phyloP scores from a whole-genome alignment of 352 stramenopile species.

The Phytophthora pistaciae region DNA sequence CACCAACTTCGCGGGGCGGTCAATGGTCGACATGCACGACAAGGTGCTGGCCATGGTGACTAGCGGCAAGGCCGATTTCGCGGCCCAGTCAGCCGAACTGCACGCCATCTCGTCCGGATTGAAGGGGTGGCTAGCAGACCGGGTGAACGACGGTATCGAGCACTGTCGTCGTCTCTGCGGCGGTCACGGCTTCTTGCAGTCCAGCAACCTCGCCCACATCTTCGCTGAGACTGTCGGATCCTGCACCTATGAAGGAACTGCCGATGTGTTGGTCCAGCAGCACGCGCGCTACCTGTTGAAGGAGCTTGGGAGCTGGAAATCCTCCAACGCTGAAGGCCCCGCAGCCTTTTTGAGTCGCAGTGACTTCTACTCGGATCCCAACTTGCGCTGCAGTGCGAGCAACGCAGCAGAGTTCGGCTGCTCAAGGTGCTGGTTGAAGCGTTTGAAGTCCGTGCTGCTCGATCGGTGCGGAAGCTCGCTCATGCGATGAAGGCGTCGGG shows the following conservation, averaged over 20 bases:
- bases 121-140: slow-evolving; percentile 26
- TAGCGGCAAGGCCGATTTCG: slow-evolving; percentile 8
- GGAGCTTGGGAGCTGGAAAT: slow-evolving; percentile 12
- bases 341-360: slow-evolving; percentile 38
- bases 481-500: slow-evolving; percentile 44
- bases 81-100: slow-evolving; percentile 13
- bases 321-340: not conserved
- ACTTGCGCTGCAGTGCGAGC: slow-evolving; percentile 40
- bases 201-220: slow-evolving; percentile 22
- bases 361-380: slow-evolving; percentile 41
- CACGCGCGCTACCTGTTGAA: slow-evolving; percentile 54
- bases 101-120: slow-evolving; percentile 24
- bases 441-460: slow-evolving; percentile 46
- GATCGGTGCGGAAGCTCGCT: slow-evolving; percentile 40
- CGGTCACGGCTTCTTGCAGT: slow-evolving; percentile 22
- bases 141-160: slow-evolving; percentile 28
- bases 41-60: slow-evolving; percentile 23
- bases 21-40: slow-evolving; percentile 24
- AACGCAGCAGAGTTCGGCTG: slow-evolving; percentile 37
- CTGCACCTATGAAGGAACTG: slow-evolving; percentile 55
- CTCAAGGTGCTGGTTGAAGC: slow-evolving; percentile 38
- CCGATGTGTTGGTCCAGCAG: slow-evolving; percentile 62
- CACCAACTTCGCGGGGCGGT: slow-evolving; percentile 16
- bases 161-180: slow-evolving; percentile 22
- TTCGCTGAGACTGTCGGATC: slow-evolving; percentile 47